Percentiles rank a stretch among this genome's conserved stretches.
Conservation (phyloP, 352 stramenopile genomes). For the Globisporangium sylvaticum region DNA sequence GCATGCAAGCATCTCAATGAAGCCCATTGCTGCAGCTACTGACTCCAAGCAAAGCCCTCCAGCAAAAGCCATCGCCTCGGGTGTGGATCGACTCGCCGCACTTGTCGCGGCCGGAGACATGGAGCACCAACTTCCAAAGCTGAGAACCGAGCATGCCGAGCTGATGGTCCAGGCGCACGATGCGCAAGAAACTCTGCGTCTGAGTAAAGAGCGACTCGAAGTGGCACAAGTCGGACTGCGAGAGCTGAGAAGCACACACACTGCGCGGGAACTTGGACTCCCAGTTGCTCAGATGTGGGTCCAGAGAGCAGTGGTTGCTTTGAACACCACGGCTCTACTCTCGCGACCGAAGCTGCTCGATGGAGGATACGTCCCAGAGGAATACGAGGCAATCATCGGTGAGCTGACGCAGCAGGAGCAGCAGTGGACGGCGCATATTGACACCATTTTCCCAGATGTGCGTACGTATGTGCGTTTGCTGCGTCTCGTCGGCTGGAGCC, state of each 20-base stretch:
- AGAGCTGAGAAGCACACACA: conserved; percentile 57
- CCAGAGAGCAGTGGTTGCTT: conserved; percentile 35
- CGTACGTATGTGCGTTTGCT: conserved; percentile 60
- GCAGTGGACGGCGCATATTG: conserved; percentile 27
- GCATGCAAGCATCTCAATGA: neutral
- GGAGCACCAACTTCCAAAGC: conserved; percentile 65
- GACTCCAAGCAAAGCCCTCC: conserved; percentile 1
- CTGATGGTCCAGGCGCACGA: conserved; percentile 66
- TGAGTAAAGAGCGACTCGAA: conserved; percentile 59
- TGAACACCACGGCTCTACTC: conserved; percentile 48
- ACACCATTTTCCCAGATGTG: conserved; percentile 70
- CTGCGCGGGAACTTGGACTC: conserved; percentile 60
- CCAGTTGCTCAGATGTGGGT: conserved; percentile 60
- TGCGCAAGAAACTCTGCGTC: conserved; percentile 55
- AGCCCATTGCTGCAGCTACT: neutral
- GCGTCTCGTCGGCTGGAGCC: conserved; percentile 63
- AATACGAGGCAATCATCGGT: conserved; percentile 41
- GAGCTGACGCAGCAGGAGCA: conserved; percentile 19
- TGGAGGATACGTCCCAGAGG: conserved; percentile 39
- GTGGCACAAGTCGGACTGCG: conserved; percentile 48
- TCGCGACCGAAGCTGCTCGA: conserved; percentile 25
- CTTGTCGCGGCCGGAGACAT: conserved; percentile 58
- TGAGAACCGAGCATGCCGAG: conserved; percentile 68
- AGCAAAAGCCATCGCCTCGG: conserved; percentile 23
- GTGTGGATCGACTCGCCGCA: conserved; percentile 53